These are phyloP conservation scores for Pythium scleroteichum DNA, from an alignment of 352 stramenopile genomes.

Conservation along the genomic window DNA sequence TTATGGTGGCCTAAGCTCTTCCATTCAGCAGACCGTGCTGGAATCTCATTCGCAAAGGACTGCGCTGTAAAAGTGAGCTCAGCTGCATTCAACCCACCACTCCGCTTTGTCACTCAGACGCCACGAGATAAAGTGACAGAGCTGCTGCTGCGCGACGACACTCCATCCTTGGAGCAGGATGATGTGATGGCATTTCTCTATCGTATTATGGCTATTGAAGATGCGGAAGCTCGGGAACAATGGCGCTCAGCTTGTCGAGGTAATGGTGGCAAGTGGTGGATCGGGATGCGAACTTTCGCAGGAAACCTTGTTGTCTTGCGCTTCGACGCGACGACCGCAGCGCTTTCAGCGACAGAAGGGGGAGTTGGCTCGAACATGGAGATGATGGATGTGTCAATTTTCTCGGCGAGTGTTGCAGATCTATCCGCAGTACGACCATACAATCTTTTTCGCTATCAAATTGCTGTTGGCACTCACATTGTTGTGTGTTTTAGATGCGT, in stretches of 20 bases:
- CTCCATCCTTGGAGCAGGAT: slow-evolving; percentile 6
- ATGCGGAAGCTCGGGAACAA: not conserved
- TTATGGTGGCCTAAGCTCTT: slow-evolving; percentile 19
- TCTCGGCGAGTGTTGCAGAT: slow-evolving; percentile 58
- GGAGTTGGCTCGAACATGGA: slow-evolving; percentile 25
- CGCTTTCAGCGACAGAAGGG: not conserved
- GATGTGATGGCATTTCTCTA: slow-evolving; percentile 9
- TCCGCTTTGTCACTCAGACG: slow-evolving; percentile 19
- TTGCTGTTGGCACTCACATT: slow-evolving; percentile 1
- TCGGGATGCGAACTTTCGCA: slow-evolving; percentile 41
- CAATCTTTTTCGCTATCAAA: not conserved
- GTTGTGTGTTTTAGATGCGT: slow-evolving; percentile 43
- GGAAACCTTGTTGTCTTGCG: slow-evolving; percentile 53
- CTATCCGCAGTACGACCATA: slow-evolving; percentile 44
- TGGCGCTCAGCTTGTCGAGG: slow-evolving; percentile 41
- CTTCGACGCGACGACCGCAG: slow-evolving; percentile 10
- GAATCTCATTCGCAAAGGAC: not conserved
- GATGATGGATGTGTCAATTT: slow-evolving; percentile 44
- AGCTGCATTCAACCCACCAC: slow-evolving; percentile 3
- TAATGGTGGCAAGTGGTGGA: slow-evolving; percentile 52
- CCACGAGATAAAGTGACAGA: not conserved
- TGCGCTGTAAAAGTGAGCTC: not conserved
- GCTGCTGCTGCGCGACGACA: too few relatives aligned
- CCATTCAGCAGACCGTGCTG: slow-evolving; percentile 2
- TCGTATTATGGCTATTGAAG: slow-evolving; percentile 13